Evolutionary conservation across 129 eudicot genomes (phyloP), one percentile per base, ranked within the genome.

Genomic region (Ambrosia trifida): DNA sequence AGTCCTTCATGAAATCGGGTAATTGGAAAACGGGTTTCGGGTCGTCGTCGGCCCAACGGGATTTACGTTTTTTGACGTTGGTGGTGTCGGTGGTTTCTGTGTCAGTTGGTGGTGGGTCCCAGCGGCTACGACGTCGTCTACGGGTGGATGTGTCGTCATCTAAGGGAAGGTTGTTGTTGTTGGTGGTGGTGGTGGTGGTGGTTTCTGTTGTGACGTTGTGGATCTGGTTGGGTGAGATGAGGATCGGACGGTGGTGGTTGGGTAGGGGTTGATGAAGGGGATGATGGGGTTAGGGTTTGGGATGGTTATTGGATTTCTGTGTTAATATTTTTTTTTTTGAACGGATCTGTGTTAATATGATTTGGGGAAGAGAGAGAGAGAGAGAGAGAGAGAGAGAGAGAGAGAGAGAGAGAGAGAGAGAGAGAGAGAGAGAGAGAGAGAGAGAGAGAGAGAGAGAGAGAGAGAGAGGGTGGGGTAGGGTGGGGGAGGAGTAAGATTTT

Each of bases 1-100:
- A 84, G 36, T 89, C 96, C 64, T 89, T 89, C 97, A 91, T 91
- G 83, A 91, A 91, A 79, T 91, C 97, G 28, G 97, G 97, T 64
- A 91, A 38, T 74, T 91, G 97, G 64, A 86, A 75, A 24, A 72
- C 79, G 3, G 87, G 88, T 70, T 83, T 87, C 2, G 96, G 92
- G 35, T 78, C 86, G 14, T 91, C 97, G 36, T 88, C 96, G 12
- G 93, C 90, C 97, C 97, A 91, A 51, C 97, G 69, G 13, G 97
- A 88, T 80, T 86, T 91, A 79, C 96, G 68, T 84, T 91, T 91
- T 82, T 85, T 86, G 6, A 61, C 63, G 9, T 64, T 89, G 1
- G 68, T 74, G 63, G 54, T 66, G 5, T 53, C 64, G 52, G 62
- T 45, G 41, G 28, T 0, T 24, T 74, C 85, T 8, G 32, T 62